Evolutionary conservation across 352 stramenopile species (phyloP).

Genomic region (Pythium dissimile): DNA sequence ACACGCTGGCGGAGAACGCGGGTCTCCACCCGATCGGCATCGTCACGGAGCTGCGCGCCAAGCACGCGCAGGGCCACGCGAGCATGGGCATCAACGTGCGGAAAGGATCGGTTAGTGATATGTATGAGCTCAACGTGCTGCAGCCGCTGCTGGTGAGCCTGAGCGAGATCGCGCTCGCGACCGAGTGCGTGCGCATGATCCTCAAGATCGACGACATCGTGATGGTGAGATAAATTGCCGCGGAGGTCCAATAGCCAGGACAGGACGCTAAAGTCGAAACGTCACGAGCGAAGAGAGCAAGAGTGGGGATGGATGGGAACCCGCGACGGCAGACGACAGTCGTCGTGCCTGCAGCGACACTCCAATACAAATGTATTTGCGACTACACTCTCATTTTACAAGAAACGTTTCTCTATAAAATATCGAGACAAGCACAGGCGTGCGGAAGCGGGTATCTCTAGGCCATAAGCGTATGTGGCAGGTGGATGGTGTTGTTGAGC

Average conservation of each 20-base stretch:
- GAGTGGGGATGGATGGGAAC: not conserved
- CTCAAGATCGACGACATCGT: constrained; percentile 99
- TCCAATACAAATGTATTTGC: not conserved
- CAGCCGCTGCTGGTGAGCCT: constrained; percentile 98
- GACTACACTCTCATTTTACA: constrained; percentile 11
- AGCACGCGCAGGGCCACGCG: constrained; percentile 91
- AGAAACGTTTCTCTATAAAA: constrained; percentile 7
- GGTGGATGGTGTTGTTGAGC: constrained; percentile 69
- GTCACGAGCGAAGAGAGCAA: not conserved
- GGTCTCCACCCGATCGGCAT: constrained; percentile 98
- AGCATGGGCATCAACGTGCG: constrained; percentile 97
- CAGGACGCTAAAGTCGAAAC: not conserved
- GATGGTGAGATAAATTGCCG: constrained; percentile 86
- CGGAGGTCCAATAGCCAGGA: not conserved
- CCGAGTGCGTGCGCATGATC: constrained; percentile 99
- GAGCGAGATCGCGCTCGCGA: constrained; percentile 96
- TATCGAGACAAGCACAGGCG: not conserved
- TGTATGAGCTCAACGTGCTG: constrained; percentile 98
- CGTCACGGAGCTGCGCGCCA: constrained; percentile 95
- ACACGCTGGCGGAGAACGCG: constrained; percentile 99
- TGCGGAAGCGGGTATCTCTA: too few relatives aligned
- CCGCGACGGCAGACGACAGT: not conserved
- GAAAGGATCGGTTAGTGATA: constrained; percentile 96
- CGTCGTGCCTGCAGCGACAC: too few relatives aligned
- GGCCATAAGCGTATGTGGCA: constrained; percentile 31